Conservation (phyloP, 306 rosid genomes). For the Mimosa pudica region DNA sequence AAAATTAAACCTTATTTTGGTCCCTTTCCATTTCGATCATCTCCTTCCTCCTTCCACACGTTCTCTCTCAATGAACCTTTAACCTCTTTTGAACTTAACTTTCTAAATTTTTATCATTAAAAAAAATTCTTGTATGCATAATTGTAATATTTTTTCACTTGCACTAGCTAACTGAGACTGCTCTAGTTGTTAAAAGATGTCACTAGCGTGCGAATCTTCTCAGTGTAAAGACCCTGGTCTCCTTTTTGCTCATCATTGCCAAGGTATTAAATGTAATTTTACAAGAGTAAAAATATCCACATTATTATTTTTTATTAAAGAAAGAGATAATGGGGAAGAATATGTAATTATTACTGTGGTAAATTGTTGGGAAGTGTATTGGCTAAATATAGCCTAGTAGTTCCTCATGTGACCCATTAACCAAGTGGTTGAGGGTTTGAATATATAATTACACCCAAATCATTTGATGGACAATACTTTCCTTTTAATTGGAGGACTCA, state of each 20-base stretch:
- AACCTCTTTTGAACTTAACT: not conserved
- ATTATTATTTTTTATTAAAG: too few species aligned
- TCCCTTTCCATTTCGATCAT: conserved; percentile 42
- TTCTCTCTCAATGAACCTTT: not conserved
- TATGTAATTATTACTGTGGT: too few species aligned
- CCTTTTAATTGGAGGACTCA: too few species aligned
- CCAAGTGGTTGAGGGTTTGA: too few species aligned
- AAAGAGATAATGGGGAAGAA: not conserved
- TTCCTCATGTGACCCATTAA: too few species aligned
- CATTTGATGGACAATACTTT: too few species aligned
- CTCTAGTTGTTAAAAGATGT: not conserved
- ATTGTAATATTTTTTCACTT: not conserved
- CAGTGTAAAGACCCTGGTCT: not conserved
- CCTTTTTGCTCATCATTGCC: not conserved
- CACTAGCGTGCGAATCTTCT: too few species aligned
- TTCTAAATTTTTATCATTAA: not conserved
- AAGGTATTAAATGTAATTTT: not conserved
- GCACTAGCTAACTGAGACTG: not conserved
- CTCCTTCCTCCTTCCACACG: not conserved
- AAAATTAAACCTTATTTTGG: conserved; percentile 5
- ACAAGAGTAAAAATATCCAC: not conserved
- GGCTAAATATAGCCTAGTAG: too few species aligned
- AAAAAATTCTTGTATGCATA: not conserved
- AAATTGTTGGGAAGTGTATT: too few species aligned
- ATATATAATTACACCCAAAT: too few species aligned